Evolutionary conservation across 176 grass and related monocot species (phyloP), one percentile per base, ranked within the genome.

Genomic region (Secale cereale): DNA sequence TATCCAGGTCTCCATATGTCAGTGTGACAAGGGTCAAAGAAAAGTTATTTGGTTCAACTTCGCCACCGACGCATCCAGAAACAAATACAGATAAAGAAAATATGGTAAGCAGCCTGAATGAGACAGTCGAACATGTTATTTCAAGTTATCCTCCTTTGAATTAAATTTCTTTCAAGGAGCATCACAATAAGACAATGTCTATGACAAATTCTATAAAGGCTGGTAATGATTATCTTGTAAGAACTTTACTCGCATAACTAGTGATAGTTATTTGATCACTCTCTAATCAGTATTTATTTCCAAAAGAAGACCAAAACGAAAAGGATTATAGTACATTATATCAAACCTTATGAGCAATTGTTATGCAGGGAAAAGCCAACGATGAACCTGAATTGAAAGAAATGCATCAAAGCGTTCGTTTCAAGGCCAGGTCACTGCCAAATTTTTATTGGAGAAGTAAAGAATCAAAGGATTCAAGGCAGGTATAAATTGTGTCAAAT

Each of bases 371-470:
- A 83, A 89, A 86, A 30, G 6, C 32, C 31, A 81, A 81, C 26
- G 86, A 78, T 86, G 87, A 88, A 90, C 3, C 40, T 65, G 56
- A 70, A 56, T 62, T 70, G 31, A 93, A 80, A 85, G 89, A 78
- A 78, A 74, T 81, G 4, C 63, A 69, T 7, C 83, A 76, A 62
- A 89, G 82, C 60, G 66, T 85, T 80, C 86, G 85, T 74, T 97
- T 90, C 48, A 94, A 88, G 74, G 80, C 85, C 6, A 93, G 85
- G 64, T 39, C 85, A 46, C 32, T 92, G 63, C 91, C 91, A 69
- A 88, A 84, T 76, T 97, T 94, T 65, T 92, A 67, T 79, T 41
- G 77, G n/a, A 94, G 76, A 79, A 88, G 12, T 65, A 93, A 94
- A 84, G 65, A 76, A 27, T 64, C 2, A 1, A 97, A 92, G 65